Percentiles rank a stretch among this genome's conserved stretches.
phyloP scores from a whole-genome alignment of 352 stramenopile species.

The Thraustochytrium sp. region DNA sequence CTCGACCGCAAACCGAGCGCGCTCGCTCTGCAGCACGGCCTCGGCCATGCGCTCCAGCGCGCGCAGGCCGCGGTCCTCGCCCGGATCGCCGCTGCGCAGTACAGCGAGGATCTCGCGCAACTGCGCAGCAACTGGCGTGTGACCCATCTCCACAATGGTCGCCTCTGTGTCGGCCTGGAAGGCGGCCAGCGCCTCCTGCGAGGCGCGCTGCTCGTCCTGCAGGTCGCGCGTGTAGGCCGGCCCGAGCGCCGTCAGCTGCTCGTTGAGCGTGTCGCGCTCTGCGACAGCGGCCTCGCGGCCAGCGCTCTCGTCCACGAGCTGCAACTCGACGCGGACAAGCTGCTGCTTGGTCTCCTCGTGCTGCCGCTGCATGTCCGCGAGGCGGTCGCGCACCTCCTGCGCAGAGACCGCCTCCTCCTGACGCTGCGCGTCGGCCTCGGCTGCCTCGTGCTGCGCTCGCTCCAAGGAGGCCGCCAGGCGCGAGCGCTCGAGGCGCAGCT shows the following conservation, averaged over 20 bases:
- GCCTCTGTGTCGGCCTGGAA: neutral
- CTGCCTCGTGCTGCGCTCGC: neutral
- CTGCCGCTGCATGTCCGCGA: neutral
- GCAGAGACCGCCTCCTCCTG: neutral
- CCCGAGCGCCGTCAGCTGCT: neutral
- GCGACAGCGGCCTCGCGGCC: neutral
- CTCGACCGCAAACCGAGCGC: neutral
- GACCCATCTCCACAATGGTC: neutral
- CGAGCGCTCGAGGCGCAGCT: neutral
- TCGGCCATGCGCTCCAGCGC: conserved; percentile 20
- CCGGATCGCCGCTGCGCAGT: neutral
- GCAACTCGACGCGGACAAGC: neutral
- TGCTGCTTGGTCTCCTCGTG: neutral
- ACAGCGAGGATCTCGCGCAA: neutral
- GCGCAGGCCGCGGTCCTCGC: neutral
- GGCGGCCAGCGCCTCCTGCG: neutral
- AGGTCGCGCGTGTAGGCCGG: neutral
- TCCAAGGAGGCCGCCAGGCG: neutral
- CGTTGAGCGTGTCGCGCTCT: neutral
- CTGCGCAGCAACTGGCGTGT: neutral
- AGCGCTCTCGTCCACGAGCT: neutral
- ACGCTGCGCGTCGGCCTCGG: neutral
- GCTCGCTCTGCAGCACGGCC: conserved; percentile 2
- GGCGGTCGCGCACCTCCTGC: neutral
- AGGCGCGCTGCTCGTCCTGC: neutral